phyloP scores from a whole-genome alignment of 2,329 filamentous ascomycete genomes.

The Fusarium sp. region DNA sequence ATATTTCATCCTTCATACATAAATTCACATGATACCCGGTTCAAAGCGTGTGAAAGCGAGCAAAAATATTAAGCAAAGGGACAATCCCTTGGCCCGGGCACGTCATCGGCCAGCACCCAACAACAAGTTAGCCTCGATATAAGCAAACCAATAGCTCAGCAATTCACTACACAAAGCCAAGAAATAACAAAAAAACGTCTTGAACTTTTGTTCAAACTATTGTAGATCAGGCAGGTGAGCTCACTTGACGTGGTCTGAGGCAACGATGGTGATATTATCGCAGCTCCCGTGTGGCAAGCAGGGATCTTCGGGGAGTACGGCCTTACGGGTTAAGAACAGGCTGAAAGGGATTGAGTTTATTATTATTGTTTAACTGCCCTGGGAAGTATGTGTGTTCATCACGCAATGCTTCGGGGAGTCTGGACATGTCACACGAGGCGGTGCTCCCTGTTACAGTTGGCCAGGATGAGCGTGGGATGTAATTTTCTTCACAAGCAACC shows the following conservation, averaged over 20 bases:
- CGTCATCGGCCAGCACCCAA: conserved; percentile 29
- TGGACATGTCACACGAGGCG: conserved; percentile 21
- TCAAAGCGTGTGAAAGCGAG: conserved; percentile 13
- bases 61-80: background rate
- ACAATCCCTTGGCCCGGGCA: conserved; percentile 20
- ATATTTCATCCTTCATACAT: accelerated
- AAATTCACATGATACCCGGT: background rate
- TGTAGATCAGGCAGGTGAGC: conserved; percentile 30
- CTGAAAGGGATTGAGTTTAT: background rate
- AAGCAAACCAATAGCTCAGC: conserved; percentile 1
- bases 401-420: conserved; percentile 2
- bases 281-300: background rate
- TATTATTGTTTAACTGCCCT: background rate
- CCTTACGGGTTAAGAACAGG: conserved; percentile 9
- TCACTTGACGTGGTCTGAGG: conserved; percentile 18
- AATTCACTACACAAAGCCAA: conserved; percentile 6
- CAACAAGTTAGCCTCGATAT: conserved; percentile 10
- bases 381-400: background rate
- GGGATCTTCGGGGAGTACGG: conserved; percentile 34
- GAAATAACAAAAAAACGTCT: background rate
- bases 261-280: conserved; percentile 22
- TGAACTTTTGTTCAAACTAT: conserved; percentile 10
- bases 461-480: background rate
- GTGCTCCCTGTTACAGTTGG: background rate
- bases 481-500: conserved; percentile 1